Evolutionary conservation across 2,329 filamentous ascomycete species (phyloP).

Genomic region (Penicillium sp.): DNA sequence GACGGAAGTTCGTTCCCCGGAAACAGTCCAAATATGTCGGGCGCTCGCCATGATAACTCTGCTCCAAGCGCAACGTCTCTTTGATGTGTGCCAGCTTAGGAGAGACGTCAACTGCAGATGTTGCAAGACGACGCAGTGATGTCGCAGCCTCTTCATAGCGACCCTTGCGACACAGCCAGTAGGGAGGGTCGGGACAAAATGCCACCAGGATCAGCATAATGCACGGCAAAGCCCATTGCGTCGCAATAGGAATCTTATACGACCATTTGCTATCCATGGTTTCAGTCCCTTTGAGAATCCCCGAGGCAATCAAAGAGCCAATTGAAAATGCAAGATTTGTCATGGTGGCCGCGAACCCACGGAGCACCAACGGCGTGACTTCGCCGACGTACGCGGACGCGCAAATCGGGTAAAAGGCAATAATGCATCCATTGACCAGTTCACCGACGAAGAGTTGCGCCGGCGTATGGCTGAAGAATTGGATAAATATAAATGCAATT

Average conservation of each 20-base stretch:
- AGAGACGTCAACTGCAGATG: slow-evolving; percentile 16
- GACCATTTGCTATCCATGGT: slow-evolving; percentile 17
- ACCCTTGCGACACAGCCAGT: slow-evolving; percentile 27
- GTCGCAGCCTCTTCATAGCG: slow-evolving; percentile 19
- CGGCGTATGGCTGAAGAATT: slow-evolving; percentile 63
- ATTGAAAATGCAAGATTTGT: slow-evolving; percentile 35
- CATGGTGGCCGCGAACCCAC: slow-evolving; percentile 32
- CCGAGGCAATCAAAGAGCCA: slow-evolving; percentile 35
- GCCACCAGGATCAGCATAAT: slow-evolving; percentile 22
- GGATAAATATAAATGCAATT: slow-evolving; percentile 60
- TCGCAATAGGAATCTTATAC: slow-evolving; percentile 30
- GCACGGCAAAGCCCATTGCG: slow-evolving; percentile 27
- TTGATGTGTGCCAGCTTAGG: slow-evolving; percentile 30
- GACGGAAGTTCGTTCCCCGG: slow-evolving; percentile 29
- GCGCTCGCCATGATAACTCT: slow-evolving; percentile 16
- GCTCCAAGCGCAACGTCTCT: slow-evolving; percentile 30
- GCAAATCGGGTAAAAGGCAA: slow-evolving; percentile 63
- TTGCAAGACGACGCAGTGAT: slow-evolving; percentile 23
- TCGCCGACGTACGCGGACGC: slow-evolving; percentile 43
- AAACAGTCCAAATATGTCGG: slow-evolving; percentile 29
- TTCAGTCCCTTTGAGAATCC: slow-evolving; percentile 29
- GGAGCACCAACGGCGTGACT: slow-evolving; percentile 32
- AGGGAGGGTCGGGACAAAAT: slow-evolving; percentile 30
- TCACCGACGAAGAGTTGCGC: slow-evolving; percentile 61
- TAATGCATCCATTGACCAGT: slow-evolving; percentile 61